Percentiles rank a stretch among this genome's conserved stretches.
Evolutionary conservation across 345 rosid species (phyloP).

Genomic region (Moricandia moricandioides): DNA sequence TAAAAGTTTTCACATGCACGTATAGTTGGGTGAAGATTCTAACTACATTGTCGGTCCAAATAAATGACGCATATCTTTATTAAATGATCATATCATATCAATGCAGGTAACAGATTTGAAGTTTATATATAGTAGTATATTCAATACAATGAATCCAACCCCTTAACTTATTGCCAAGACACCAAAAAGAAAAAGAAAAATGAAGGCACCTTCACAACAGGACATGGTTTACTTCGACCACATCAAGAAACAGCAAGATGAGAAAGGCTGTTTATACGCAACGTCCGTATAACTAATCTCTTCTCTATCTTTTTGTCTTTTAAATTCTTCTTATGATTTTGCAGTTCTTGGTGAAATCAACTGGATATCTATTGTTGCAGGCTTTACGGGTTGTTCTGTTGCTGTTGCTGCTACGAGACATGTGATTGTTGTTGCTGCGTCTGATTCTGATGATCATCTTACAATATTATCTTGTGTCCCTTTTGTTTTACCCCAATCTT

Average conservation of each 20-base stretch:
- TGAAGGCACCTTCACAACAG: conserved; percentile 38
- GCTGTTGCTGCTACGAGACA: conserved; percentile 23
- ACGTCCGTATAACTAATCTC: conserved; percentile 9
- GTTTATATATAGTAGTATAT: neutral
- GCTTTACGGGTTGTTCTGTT: conserved; percentile 28
- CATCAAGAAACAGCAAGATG: conserved; percentile 19
- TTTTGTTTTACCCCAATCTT: neutral
- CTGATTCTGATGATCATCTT: conserved; percentile 14
- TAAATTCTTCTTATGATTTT: neutral
- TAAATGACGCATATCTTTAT: conserved; percentile 27
- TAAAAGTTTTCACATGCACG: neutral
- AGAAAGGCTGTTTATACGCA: conserved; percentile 32
- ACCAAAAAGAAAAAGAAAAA: neutral
- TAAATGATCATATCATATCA: conserved; percentile 29
- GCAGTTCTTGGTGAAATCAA: conserved; percentile 4
- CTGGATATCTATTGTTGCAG: conserved; percentile 17
- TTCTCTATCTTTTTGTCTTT: neutral
- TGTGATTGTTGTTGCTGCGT: conserved; percentile 35
- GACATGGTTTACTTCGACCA: conserved; percentile 26
- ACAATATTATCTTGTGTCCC: neutral
- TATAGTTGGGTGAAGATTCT: conserved; percentile 17
- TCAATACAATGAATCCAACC: conserved; percentile 9
- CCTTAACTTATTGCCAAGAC: conserved; percentile 3
- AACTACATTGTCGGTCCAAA: conserved; percentile 36
- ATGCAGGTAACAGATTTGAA: conserved; percentile 28